Evolutionary conservation across 768 basidiomycete genomes (phyloP), one percentile per base, ranked within the genome.

Genomic region (Pleurotus tuoliensis): DNA sequence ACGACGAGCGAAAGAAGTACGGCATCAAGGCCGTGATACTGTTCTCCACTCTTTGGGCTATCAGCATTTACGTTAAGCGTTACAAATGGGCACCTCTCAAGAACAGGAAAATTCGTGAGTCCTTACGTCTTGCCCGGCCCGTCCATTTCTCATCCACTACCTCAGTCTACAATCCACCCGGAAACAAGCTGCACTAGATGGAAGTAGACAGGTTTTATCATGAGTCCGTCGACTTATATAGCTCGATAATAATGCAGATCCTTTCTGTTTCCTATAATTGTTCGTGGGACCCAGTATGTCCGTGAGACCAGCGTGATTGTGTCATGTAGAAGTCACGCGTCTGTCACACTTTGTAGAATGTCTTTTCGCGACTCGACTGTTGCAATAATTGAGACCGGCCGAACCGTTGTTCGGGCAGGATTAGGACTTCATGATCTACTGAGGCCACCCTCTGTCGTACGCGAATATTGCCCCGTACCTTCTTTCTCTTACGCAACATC

Each of bases 1-100:
- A 95, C 66, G 97, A 99, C 67, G 90, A 95, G 70, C 82, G 97
- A 70, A 98, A 99, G 81, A 94, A 93, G 82, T 87, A 88, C 68
- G 96, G 97, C 62, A 77, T 98, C 71, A 95, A 98, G 76, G 95
- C 94, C 18, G 85, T 95, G 64, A 94, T 98, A 69, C 79, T 98
- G 69, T 90, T 98, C 76, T 92, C 94, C 43, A 73, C 86, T 11
- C 77, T 98, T 69, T 88, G 86, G 53, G 84, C 84, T 15, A 65
- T 96, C 69, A 87, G 86, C 63, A 67, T 98, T 62, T 94, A 93
- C 68, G 82, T 95, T 67, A 98, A 98, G 77, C 85, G 93, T 66
- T 95, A 93, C 85, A 98, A 98, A 74, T 98, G 94, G 94, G 76
- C 79, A 5, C 76, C 79, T 50, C 85, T 98, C 74, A 98, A 98